phyloP scores from a whole-genome alignment of 1,284 basidiomycete species.

The Leccinum huronense region DNA sequence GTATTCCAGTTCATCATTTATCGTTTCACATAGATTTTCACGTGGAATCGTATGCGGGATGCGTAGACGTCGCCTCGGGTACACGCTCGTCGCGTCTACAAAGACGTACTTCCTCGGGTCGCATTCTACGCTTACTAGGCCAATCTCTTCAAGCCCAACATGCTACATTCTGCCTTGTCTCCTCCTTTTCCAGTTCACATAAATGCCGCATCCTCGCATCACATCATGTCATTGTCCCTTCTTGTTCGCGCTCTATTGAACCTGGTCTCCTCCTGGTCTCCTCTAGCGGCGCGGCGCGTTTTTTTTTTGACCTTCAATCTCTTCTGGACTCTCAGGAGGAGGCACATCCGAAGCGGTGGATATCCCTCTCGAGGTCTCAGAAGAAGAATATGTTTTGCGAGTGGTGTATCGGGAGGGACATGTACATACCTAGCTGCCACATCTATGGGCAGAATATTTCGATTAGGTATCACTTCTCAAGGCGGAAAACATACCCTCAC shows the following conservation, averaged over 20 bases:
- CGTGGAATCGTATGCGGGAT: constrained; percentile 63
- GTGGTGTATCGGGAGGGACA: constrained; percentile 31
- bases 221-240: constrained; percentile 68
- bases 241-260: constrained; percentile 55
- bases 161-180: constrained; percentile 79
- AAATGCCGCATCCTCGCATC: constrained; percentile 48
- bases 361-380: constrained; percentile 45
- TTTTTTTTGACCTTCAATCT: constrained; percentile 71
- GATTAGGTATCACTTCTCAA: constrained; percentile 59
- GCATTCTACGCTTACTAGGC: constrained; percentile 50
- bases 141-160: constrained; percentile 48
- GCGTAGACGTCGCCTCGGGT: constrained; percentile 71
- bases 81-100: constrained; percentile 67
- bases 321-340: constrained; percentile 78
- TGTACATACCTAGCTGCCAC: constrained; percentile 60
- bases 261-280: constrained; percentile 75
- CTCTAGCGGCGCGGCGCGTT: constrained; percentile 60
- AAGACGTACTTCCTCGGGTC: constrained; percentile 83
- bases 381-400: constrained; percentile 62
- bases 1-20: background rate
- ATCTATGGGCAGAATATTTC: constrained; percentile 63
- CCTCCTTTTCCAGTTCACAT: constrained; percentile 32
- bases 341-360: constrained; percentile 56
- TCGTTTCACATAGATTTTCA: constrained; percentile 54
- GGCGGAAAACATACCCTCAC: constrained; percentile 65